Evolutionary conservation across 2,329 filamentous ascomycete genomes (phyloP).

Genomic region (Magnaporthiopsis incrustans): DNA sequence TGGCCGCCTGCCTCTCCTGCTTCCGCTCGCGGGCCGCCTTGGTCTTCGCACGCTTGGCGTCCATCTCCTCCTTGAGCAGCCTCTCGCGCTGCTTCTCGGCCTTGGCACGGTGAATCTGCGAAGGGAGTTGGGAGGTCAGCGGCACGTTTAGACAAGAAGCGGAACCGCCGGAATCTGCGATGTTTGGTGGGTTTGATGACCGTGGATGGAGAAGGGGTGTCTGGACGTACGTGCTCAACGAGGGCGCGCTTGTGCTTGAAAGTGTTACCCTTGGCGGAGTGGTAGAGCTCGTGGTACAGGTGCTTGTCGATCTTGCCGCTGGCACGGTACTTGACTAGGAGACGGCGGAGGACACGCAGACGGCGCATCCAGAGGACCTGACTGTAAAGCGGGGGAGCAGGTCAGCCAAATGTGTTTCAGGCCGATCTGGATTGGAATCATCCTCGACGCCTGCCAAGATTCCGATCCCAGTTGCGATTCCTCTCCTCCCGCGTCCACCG

Average conservation of each 20-base stretch:
- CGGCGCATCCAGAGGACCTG: conserved; percentile 99
- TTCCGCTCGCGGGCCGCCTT: conserved; percentile 99
- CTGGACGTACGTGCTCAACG: conserved; percentile 91
- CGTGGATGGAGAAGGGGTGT: not conserved
- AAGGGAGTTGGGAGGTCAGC: conserved; percentile 11
- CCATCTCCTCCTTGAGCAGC: conserved; percentile 98
- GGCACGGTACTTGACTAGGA: conserved; percentile 99
- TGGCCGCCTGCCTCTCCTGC: conserved; percentile 81
- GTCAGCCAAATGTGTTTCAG: conserved; percentile 11
- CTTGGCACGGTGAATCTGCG: conserved; percentile 99
- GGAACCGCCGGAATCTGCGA: not conserved
- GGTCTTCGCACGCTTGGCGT: conserved; percentile 99
- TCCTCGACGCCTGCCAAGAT: conserved; percentile 18
- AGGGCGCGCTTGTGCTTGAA: conserved; percentile 99
- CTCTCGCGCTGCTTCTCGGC: conserved; percentile 97
- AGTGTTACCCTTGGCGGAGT: conserved; percentile 99
- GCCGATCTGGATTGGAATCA: conserved; percentile 1
- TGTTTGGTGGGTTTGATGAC: not conserved
- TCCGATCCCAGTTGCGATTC: conserved; percentile 10
- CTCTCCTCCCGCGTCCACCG: not conserved
- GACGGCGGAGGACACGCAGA: conserved; percentile 96
- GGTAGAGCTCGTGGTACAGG: conserved; percentile 99
- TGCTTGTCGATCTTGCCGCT: conserved; percentile 99
- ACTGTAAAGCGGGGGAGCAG: conserved; percentile 39
- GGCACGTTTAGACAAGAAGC: not conserved